These are phyloP conservation scores for Trematosphaeria pertusa DNA, from an alignment of 2,329 filamentous ascomycete species.

Conservation along the genomic window DNA sequence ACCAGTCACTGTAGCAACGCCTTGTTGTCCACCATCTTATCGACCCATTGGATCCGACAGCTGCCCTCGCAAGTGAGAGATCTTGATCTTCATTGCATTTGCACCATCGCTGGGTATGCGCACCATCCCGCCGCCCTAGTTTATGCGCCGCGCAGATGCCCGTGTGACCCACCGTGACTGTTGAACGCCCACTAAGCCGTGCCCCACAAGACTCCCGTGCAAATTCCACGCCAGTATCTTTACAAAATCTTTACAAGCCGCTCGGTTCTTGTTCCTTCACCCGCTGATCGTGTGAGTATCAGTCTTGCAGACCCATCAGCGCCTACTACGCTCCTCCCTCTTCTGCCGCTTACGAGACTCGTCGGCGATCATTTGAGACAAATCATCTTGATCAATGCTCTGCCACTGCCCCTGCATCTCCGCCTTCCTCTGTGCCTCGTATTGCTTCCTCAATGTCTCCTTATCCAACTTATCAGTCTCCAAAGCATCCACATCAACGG, in stretches of 20 bases:
- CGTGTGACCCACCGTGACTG: too few relatives aligned
- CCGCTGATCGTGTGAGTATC: neutral
- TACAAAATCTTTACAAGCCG: conserved; percentile 22
- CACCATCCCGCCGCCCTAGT: neutral
- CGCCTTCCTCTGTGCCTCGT: conserved; percentile 73
- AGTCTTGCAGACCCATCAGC: conserved; percentile 24
- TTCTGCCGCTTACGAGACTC: conserved; percentile 91
- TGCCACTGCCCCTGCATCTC: conserved; percentile 68
- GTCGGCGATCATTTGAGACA: conserved; percentile 94
- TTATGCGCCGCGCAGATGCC: neutral
- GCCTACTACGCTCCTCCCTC: conserved; percentile 76
- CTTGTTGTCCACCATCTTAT: too few relatives aligned
- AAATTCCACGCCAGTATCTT: conserved; percentile 22
- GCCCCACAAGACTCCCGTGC: neutral
- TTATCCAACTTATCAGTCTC: conserved; percentile 80
- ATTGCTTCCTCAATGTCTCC: conserved; percentile 80
- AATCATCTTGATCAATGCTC: conserved; percentile 84
- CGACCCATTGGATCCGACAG: too few relatives aligned
- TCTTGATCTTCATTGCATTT: neutral
- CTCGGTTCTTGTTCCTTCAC: conserved; percentile 3
- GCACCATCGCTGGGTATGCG: neutral
- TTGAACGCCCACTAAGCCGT: too few relatives aligned
- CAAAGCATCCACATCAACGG: conserved; percentile 84
- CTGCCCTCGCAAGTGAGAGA: neutral
- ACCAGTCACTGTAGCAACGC: too few relatives aligned